Evolutionary conservation across 441 rosid species (phyloP), one percentile per base, ranked within the genome.

Genomic region (Jatropha multifida): DNA sequence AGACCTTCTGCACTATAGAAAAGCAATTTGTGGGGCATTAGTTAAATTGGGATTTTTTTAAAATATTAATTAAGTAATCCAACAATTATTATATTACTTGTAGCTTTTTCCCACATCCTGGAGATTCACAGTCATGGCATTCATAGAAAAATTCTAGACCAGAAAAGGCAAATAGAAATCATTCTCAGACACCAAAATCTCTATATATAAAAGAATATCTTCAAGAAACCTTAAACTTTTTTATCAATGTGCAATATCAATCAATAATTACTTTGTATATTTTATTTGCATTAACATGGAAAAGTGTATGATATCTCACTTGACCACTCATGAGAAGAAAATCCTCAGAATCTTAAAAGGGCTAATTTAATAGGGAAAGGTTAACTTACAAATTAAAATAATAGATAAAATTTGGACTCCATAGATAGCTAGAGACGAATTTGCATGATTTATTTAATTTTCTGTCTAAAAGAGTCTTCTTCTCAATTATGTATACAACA

Each of bases 331-430:
- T 80, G 78, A 81, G 76, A 77, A 83, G 79, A 66, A 86, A 84
- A 89, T 89, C 92, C 81, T 66, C 73, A 78, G 80, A 85, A 87
- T 88, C 88, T 81, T 83, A 63, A 82, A 85, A 68, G 81, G 77
- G 69, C 23, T 49, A 27, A 60, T 60, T 20, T 74, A 64, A 72
- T 73, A 55, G 68, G 44, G 69, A 65, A 79, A 86, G 77, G 77
- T 81, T 71, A 20, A 63, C 77, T 71, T 84, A 79, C 60, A 77
- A 78, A 76, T 77, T 62, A 77, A 78, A 78, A n/a, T 77, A 62
- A 71, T 74, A 85, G 80, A 80, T 83, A 77, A 69, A 82, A 72
- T 64, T 68, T 18, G 37, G 17, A 61, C 73, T 73, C 67, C 38
- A 18, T 48, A 70, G 32, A 32, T 51, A 54, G 32, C 37, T 26